These are phyloP conservation scores for Thraustotheca clavata DNA, from an alignment of 352 stramenopile genomes.

Conservation along the genomic window DNA sequence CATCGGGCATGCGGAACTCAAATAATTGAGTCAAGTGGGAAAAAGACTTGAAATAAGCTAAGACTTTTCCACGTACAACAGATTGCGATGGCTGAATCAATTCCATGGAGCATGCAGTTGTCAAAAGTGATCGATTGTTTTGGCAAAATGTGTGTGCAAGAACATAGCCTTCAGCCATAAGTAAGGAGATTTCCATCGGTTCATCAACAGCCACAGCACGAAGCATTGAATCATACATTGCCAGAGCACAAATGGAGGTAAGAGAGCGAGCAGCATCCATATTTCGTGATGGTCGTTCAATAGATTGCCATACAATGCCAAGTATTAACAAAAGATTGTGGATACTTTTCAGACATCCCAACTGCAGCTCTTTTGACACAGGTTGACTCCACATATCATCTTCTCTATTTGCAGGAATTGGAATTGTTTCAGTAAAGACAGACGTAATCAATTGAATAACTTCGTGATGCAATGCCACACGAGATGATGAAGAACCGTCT, in stretches of 20 bases:
- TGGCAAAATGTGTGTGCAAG: slow-evolving; percentile 80
- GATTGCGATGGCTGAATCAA: slow-evolving; percentile 71
- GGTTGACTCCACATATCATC: slow-evolving; percentile 61
- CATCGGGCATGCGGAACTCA: slow-evolving; percentile 83
- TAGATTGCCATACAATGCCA: slow-evolving; percentile 79
- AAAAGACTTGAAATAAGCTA: slow-evolving; percentile 74
- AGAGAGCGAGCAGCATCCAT: slow-evolving; percentile 83
- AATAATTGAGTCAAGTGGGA: slow-evolving; percentile 59
- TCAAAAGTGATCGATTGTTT: slow-evolving; percentile 69
- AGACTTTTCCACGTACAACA: slow-evolving; percentile 53
- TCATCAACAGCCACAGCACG: slow-evolving; percentile 63
- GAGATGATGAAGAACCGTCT: slow-evolving; percentile 84
- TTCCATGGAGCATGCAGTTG: slow-evolving; percentile 73
- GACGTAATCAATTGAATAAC: slow-evolving; percentile 80
- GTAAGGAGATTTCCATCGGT: slow-evolving; percentile 63
- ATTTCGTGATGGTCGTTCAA: slow-evolving; percentile 75
- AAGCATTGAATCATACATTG: slow-evolving; percentile 76
- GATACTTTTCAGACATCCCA: slow-evolving; percentile 69
- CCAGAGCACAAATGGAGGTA: slow-evolving; percentile 62
- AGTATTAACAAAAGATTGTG: slow-evolving; percentile 72
- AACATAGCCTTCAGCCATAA: slow-evolving; percentile 80
- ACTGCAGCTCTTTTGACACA: slow-evolving; percentile 66
- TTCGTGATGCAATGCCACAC: slow-evolving; percentile 82
- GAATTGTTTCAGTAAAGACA: slow-evolving; percentile 75
- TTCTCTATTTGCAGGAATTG: slow-evolving; percentile 36